These are phyloP conservation scores for Oryza nivara DNA, from an alignment of 176 grass and related monocot genomes.

Conservation along the genomic window DNA sequence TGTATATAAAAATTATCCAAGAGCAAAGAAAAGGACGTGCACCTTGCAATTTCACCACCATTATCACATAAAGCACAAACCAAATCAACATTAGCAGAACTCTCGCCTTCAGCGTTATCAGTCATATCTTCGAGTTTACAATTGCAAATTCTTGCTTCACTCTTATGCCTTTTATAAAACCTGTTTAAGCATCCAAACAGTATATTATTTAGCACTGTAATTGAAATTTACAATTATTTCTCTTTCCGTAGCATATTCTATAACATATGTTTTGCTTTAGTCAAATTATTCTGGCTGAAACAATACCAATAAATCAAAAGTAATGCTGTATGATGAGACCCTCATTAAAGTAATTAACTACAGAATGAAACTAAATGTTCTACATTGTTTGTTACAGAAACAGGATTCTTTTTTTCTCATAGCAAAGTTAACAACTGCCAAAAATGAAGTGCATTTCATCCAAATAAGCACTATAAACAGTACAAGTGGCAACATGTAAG, in stretches of 20 bases:
- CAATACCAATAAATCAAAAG: background rate
- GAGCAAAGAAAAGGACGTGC: background rate
- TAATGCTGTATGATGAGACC: background rate
- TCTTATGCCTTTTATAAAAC: slow-evolving; percentile 19
- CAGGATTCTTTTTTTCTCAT: background rate
- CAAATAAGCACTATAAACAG: background rate
- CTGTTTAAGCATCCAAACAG: slow-evolving; percentile 24
- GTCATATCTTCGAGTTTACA: slow-evolving; percentile 42
- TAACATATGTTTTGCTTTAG: background rate
- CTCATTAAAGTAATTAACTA: background rate
- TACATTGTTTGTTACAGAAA: background rate
- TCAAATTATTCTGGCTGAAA: background rate
- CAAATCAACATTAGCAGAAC: slow-evolving; percentile 36
- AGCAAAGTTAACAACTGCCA: too few species aligned
- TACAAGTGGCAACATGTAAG: background rate
- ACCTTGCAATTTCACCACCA: slow-evolving; percentile 69
- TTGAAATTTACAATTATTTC: background rate
- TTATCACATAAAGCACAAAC: slow-evolving; percentile 75
- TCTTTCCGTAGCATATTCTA: background rate
- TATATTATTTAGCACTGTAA: slow-evolving; percentile 14
- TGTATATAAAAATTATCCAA: slow-evolving; percentile 4
- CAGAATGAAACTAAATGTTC: background rate
- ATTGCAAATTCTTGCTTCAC: slow-evolving; percentile 13
- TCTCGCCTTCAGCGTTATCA: slow-evolving; percentile 8
- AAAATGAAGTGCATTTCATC: background rate